phyloP scores from a whole-genome alignment of 257 asterid genomes.

The Voacanga thouarsii region DNA sequence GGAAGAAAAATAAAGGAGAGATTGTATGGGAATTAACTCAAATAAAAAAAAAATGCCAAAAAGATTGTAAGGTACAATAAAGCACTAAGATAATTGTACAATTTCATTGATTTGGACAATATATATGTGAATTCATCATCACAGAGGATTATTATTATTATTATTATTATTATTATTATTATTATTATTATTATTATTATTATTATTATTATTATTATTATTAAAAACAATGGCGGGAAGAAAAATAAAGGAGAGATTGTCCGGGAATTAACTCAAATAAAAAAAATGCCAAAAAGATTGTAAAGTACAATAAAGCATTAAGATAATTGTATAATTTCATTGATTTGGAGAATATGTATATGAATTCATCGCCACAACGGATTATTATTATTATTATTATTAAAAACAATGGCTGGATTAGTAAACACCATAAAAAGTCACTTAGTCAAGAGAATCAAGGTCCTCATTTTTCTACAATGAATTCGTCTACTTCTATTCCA shows the following conservation, averaged over 20 bases:
- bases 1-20: no score
- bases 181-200: no score
- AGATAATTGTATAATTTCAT: not conserved
- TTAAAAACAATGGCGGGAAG: no score
- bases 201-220: no score
- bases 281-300: not conserved
- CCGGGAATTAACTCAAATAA: not conserved
- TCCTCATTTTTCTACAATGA: conserved; percentile 72
- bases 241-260: not conserved
- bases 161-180: no score
- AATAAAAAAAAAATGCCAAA: no score
- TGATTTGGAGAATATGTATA: not conserved
- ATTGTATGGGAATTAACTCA: no score
- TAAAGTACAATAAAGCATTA: not conserved
- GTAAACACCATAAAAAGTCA: not conserved
- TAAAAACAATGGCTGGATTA: not conserved
- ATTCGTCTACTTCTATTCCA: conserved; percentile 76
- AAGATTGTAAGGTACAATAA: not conserved
- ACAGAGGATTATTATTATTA: no score
- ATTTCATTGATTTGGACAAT: not conserved
- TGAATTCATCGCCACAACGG: no score
- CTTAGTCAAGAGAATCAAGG: not conserved
- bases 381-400: no score
- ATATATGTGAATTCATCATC: no score
- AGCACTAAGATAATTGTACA: not conserved